Evolutionary conservation across 2,329 filamentous ascomycete genomes (phyloP), one percentile per base, ranked within the genome.

Genomic region (Tolypocladium pustulatum): DNA sequence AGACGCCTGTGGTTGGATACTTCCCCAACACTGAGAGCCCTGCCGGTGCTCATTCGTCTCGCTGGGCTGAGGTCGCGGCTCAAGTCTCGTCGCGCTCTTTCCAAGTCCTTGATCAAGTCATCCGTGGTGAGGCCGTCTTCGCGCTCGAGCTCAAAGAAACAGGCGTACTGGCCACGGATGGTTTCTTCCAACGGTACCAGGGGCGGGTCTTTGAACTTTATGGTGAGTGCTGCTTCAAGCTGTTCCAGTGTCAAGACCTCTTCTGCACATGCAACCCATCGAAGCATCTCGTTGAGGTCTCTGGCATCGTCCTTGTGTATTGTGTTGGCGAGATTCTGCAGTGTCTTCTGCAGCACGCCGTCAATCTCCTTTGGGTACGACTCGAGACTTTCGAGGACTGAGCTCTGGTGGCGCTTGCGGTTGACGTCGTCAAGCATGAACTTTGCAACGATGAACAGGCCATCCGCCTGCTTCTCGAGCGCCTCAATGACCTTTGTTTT

Each of bases 351-450:
- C 17, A 79, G 66, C 61, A 76, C 74, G 9, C 75, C 76, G 57
- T 76, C 73, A 41, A 75, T 74, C 61, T 76, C 72, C 37, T 70
- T 73, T 12, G 77, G 77, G 43, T 79, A 80, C 0, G 70, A 68
- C 25, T 73, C 68, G 0, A 83, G 65, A 49, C 75, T 75, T 25
- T 76, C 71, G 6, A 76, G 71, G 1, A 74, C 80, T 0, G 76
- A 75, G 8, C 73, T 70, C 0, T 76, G 75, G 51, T 78, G 77
- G 3, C 72, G 69, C 58, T 79, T 74, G 37, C 75, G 73, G 27
- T 71, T 73, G 3, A 80, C 67, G 55, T 82, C 79, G 6, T 75
- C 75, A 3, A 82, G 58, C 77, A 80, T 80, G 52, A 79, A 74
- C 58, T 78, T 75, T 54, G 77, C 78, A 53, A 78, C 71, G 25